Conservation (phyloP, 805 yeast species). For the Brettanomyces bruxellensis region DNA sequence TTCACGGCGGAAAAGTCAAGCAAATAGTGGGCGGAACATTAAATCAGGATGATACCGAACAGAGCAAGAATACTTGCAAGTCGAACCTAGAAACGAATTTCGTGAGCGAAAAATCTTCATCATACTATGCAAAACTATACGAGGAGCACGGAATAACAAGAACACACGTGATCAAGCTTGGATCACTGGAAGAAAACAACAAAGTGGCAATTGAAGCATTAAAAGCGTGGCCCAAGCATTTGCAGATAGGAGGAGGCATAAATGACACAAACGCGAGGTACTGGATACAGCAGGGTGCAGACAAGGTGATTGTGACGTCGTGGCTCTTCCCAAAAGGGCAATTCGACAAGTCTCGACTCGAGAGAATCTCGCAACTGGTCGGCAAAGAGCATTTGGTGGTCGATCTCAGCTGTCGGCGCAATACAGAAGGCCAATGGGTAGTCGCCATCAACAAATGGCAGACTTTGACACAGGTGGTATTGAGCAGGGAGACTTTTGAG, state of each 20-base stretch:
- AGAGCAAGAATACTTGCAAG: constrained; percentile 12
- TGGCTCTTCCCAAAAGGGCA: constrained; percentile 72
- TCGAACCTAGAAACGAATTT: constrained; percentile 56
- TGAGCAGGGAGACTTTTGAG: constrained; percentile 45
- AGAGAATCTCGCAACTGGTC: constrained; percentile 39
- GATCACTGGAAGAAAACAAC: constrained; percentile 67
- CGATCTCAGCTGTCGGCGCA: constrained; percentile 73
- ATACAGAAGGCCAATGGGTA: constrained; percentile 50
- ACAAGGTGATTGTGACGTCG: constrained; percentile 85
- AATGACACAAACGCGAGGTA: constrained; percentile 57
- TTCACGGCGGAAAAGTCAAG: constrained; percentile 91
- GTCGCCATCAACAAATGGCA: constrained; percentile 99
- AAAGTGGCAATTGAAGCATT: constrained; percentile 75
- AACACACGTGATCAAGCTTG: constrained; percentile 90
- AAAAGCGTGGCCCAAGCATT: constrained; percentile 55
- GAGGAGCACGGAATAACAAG: constrained; percentile 49
- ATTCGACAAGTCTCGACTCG: constrained; percentile 43
- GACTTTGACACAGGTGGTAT: constrained; percentile 59
- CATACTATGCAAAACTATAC: constrained; percentile 69
- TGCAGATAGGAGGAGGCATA: constrained; percentile 95
- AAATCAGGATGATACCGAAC: constrained; percentile 39
- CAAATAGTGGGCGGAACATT: constrained; percentile 96
- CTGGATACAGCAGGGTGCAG: constrained; percentile 77
- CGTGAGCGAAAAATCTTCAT: constrained; percentile 65
- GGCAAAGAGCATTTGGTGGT: constrained; percentile 69